phyloP scores from a whole-genome alignment of 306 rosid genomes.

The Castanospermum australe region DNA sequence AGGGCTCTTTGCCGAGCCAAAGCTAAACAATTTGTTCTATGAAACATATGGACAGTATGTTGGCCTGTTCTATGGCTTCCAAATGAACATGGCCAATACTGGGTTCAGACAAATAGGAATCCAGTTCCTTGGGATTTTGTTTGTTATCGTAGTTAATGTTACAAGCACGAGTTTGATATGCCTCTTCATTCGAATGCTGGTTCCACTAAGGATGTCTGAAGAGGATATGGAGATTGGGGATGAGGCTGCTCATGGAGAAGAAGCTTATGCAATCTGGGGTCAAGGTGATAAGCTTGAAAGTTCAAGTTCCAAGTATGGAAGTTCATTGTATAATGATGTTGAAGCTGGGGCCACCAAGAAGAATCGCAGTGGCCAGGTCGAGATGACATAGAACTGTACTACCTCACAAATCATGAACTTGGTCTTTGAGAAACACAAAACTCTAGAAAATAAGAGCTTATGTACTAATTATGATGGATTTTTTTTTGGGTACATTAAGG shows the following conservation, averaged over 20 bases:
- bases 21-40: slow-evolving; percentile 27
- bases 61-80: slow-evolving; percentile 41
- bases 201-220: slow-evolving; percentile 53
- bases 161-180: slow-evolving; percentile 43
- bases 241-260: slow-evolving; percentile 63
- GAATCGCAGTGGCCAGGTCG: slow-evolving; percentile 29
- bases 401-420: no score
- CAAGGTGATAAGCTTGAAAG: slow-evolving; percentile 55
- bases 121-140: slow-evolving; percentile 37
- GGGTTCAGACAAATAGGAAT: slow-evolving; percentile 38
- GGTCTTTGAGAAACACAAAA: no score
- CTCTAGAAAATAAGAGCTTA: no score
- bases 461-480: no score
- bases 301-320: slow-evolving; percentile 36
- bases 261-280: slow-evolving; percentile 59
- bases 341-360: slow-evolving; percentile 30
- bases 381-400: slow-evolving; percentile 40
- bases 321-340: slow-evolving; percentile 47
- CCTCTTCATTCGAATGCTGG: slow-evolving; percentile 10
- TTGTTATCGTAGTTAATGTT: slow-evolving; percentile 35
- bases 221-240: slow-evolving; percentile 60
- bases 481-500: no score
- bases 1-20: slow-evolving; percentile 50
- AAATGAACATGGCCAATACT: background rate
- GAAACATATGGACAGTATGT: slow-evolving; percentile 9